These are phyloP conservation scores for Podospora sp. DNA, from an alignment of 495 filamentous ascomycete species.

Conservation along the genomic window DNA sequence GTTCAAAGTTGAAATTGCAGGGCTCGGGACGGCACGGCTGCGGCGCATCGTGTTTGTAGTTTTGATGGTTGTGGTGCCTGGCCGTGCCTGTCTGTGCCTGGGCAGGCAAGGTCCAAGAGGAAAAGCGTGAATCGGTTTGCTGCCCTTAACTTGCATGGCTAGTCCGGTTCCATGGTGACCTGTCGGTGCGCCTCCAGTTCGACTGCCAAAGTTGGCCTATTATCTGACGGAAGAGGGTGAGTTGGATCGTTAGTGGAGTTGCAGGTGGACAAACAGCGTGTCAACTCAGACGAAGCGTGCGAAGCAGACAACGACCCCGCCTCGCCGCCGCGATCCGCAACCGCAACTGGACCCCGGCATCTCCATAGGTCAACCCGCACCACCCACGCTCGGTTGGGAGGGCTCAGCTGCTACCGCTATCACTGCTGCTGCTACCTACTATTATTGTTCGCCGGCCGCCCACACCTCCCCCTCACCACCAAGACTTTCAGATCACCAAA, in stretches of 20 bases:
- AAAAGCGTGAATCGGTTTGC: not conserved
- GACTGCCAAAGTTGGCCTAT: not conserved
- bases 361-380: not conserved
- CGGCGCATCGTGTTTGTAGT: not conserved
- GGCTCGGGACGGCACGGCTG: not conserved
- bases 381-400: not conserved
- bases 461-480: not conserved
- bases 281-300: not conserved
- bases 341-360: slow-evolving; percentile 6
- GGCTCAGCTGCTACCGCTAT: not conserved
- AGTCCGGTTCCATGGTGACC: not conserved
- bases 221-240: not conserved
- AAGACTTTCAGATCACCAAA: not conserved
- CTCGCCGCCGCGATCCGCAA: slow-evolving; percentile 8
- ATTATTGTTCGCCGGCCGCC: not conserved
- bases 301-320: slow-evolving; percentile 9
- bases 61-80: not conserved
- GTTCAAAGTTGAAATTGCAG: slow-evolving; percentile 11
- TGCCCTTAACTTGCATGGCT: not conserved
- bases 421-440: not conserved
- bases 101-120: not conserved
- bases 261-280: not conserved
- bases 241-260: slow-evolving; percentile 4
- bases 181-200: not conserved
- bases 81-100: not conserved